Conservation (phyloP, 148 eudicot species). For the Chenopodium quinoa region DNA sequence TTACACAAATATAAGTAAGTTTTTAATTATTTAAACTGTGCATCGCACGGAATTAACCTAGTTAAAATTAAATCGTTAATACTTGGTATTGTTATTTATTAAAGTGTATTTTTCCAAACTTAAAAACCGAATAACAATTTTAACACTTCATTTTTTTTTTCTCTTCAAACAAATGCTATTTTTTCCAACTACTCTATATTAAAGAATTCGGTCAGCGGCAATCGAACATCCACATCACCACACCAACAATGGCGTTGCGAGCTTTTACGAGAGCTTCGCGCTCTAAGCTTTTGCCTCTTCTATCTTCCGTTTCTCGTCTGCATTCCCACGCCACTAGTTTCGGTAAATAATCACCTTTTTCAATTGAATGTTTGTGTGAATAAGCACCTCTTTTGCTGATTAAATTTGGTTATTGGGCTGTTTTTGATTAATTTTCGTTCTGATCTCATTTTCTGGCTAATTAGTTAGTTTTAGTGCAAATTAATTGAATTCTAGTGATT, state of each 20-base stretch:
- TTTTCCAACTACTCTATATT: too few species aligned
- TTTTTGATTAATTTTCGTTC: neutral
- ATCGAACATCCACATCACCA: neutral
- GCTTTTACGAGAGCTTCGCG: conserved; percentile 39
- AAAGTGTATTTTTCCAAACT: too few species aligned
- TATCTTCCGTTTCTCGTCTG: conserved; percentile 42
- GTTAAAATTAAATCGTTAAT: too few species aligned
- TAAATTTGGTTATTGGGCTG: neutral
- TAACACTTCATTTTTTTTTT: too few species aligned
- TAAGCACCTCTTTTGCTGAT: neutral
- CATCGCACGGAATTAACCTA: too few species aligned
- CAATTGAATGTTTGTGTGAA: neutral
- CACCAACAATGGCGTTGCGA: conserved; percentile 56
- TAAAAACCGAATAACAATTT: too few species aligned
- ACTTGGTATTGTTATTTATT: too few species aligned
- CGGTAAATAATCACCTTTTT: conserved; percentile 36
- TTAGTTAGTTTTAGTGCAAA: neutral
- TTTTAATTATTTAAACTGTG: too few species aligned
- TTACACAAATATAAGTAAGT: too few species aligned
- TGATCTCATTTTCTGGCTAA: neutral
- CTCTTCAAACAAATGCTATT: too few species aligned
- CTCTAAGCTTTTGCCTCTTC: conserved; percentile 36
- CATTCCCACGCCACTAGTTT: conserved; percentile 96
- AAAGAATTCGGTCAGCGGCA: neutral
- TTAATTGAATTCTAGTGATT: neutral